Evolutionary conservation across 2,329 filamentous ascomycete species (phyloP).

Genomic region (Aspergillus versicolor): DNA sequence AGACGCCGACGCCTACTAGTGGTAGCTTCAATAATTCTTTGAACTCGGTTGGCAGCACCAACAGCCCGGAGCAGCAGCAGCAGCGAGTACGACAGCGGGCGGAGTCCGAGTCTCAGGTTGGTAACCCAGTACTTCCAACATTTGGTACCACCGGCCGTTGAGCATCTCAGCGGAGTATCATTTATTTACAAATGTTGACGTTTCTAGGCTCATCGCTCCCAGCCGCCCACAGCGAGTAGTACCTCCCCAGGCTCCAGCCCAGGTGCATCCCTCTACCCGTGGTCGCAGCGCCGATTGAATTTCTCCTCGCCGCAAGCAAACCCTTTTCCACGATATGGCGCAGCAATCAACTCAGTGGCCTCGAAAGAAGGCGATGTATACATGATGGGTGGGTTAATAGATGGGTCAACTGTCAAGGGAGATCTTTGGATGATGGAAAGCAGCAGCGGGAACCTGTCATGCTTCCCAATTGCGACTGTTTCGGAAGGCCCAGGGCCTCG

Average conservation of each 20-base stretch:
- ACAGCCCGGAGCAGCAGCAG: conserved; percentile 66
- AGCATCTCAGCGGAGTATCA: not conserved
- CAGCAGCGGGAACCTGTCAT: conserved; percentile 75
- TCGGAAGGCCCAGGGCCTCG: conserved; percentile 92
- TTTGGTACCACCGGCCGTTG: conserved; percentile 1
- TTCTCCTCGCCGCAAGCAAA: conserved; percentile 79
- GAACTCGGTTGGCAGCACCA: conserved; percentile 65
- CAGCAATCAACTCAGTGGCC: conserved; percentile 86
- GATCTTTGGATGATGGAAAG: conserved; percentile 98
- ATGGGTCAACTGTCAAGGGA: conserved; percentile 92
- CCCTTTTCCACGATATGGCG: conserved; percentile 94
- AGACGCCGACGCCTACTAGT: conserved; percentile 67
- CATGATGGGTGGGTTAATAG: conserved; percentile 94
- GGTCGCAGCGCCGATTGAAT: conserved; percentile 86
- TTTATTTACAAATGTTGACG: conserved; percentile 1
- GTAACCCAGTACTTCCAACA: conserved; percentile 19
- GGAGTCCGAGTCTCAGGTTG: conserved; percentile 57
- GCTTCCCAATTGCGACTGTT: conserved; percentile 87
- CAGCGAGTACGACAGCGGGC: conserved; percentile 56
- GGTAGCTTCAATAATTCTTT: conserved; percentile 66
- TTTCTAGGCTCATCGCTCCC: conserved; percentile 31
- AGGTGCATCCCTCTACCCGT: conserved; percentile 86
- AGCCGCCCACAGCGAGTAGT: conserved; percentile 56
- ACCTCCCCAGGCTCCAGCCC: conserved; percentile 50
- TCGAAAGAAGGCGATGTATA: conserved; percentile 98